Base-by-base conservation (phyloP, 2,329 filamentous ascomycete species). In the Rhytidhysteron rufulum region DNA sequence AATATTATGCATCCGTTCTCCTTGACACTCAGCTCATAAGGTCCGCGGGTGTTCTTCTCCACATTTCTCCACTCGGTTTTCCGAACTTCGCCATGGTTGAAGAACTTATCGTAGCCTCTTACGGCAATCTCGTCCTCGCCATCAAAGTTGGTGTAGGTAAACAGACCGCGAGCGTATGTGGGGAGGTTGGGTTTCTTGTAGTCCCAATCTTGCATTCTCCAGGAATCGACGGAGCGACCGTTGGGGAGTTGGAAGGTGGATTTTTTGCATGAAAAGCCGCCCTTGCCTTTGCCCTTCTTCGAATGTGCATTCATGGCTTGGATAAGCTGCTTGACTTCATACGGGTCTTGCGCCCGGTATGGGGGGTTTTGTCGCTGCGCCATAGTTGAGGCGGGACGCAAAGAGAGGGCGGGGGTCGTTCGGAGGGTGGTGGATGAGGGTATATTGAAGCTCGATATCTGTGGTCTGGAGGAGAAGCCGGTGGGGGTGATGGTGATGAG, bases 1-100 rank as follows among this genome's bases (percentile, higher is more conserved):
- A 98, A 98, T 53, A 98, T 96, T 66, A 98, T 98, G 66, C 93
- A 98, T n/a, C 93, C 93, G 57, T 98, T 98, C 68, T 98, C 93
- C 70, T 98, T 98, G 38, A 97, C 80, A 42, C 89, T 97, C 41
- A 98, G 72, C 68, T 98, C 93, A 55, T 97, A 98, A 0, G 93
- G 93, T 0, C 88, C 89, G 48, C 80, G 72, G 1, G 93, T 97
- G 41, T 85, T 77, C 20, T 68, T 67, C 58, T 85, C 74, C 44
- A 98, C 88, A 57, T 85, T 86, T 13, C 72, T 65, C 93, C 93
- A 98, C 54, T 83, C 78, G 3, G 93, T 98, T 49, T 85, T 80
- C 34, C 71, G 66, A 6, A 95, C 85, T 68, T 98, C 93, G 37
- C 80, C 79, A 30, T 88, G 78, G 55, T 98, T 98, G 79, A 98